A percentile compares a stretch with the other conserved stretches of the same genome.
These are phyloP conservation scores for Candolleomyces eurysporus DNA, from an alignment of 768 basidiomycete genomes.

Conservation along the genomic window DNA sequence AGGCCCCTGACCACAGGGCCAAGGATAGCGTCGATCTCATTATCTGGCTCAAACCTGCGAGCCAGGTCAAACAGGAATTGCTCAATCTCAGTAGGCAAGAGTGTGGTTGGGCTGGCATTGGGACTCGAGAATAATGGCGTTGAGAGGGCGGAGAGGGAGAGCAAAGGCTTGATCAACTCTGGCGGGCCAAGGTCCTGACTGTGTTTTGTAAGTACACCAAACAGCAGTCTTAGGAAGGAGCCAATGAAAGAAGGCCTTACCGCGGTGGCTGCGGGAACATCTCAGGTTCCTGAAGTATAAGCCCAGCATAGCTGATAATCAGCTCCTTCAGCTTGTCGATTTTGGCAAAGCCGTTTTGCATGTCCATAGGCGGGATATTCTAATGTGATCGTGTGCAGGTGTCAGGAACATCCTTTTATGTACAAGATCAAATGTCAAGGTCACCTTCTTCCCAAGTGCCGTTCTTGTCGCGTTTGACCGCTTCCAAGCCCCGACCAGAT, in stretches of 20 bases:
- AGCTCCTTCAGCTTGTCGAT: constrained; percentile 58
- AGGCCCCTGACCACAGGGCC: constrained; percentile 67
- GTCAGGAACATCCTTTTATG: not conserved
- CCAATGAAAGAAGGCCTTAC: constrained; percentile 36
- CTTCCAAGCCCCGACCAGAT: constrained; percentile 90
- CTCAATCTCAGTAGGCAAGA: constrained; percentile 69
- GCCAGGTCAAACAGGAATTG: constrained; percentile 84
- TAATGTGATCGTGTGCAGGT: constrained; percentile 17
- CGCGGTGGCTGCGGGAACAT: constrained; percentile 90
- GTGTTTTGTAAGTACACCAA: not conserved
- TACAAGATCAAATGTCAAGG: not conserved
- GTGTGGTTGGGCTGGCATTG: constrained; percentile 42
- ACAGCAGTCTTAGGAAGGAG: not conserved
- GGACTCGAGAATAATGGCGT: constrained; percentile 58
- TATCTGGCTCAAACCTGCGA: constrained; percentile 73
- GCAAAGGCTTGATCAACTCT: constrained; percentile 81
- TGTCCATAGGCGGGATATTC: constrained; percentile 62
- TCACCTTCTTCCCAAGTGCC: constrained; percentile 67
- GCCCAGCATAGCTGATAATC: constrained; percentile 84
- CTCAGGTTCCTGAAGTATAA: constrained; percentile 86
- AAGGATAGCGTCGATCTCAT: constrained; percentile 78
- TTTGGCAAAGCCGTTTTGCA: constrained; percentile 49
- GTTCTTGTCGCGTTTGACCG: constrained; percentile 60
- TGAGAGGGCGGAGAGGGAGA: constrained; percentile 69
- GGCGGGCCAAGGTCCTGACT: constrained; percentile 73